Percentiles rank a stretch among this genome's conserved stretches.
phyloP scores from a whole-genome alignment of 768 basidiomycete genomes.

The Termitomyces sp. region DNA sequence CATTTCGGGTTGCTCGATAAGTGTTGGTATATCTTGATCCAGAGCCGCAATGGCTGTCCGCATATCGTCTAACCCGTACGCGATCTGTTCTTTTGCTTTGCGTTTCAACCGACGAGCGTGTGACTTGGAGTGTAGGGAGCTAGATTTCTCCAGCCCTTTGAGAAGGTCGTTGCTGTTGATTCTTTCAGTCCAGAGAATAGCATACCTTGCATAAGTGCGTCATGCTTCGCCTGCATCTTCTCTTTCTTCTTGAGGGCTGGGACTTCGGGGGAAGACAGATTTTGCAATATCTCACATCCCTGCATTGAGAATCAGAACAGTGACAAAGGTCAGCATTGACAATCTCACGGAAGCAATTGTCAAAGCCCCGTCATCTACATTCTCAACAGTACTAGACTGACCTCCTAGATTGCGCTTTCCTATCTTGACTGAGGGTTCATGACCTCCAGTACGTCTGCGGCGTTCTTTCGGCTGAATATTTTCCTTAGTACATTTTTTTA shows the following conservation, averaged over 20 bases:
- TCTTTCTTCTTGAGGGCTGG: constrained; percentile 53
- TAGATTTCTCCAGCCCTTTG: constrained; percentile 44
- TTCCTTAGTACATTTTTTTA: neutral
- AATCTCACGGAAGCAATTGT: constrained; percentile 36
- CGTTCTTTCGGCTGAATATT: constrained; percentile 33
- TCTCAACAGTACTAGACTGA: constrained; percentile 43
- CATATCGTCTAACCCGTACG: constrained; percentile 44
- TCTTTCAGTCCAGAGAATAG: neutral
- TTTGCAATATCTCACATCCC: constrained; percentile 40
- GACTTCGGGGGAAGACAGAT: constrained; percentile 23
- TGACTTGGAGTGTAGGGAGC: constrained; percentile 63
- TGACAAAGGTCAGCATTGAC: neutral
- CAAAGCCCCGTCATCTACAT: constrained; percentile 39
- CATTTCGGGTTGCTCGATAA: constrained; percentile 11
- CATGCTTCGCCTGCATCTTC: constrained; percentile 59
- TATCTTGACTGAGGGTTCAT: constrained; percentile 48
- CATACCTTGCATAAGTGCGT: constrained; percentile 65
- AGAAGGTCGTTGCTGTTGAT: neutral
- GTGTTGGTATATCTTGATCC: constrained; percentile 27
- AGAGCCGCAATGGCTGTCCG: constrained; percentile 51
- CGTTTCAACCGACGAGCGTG: constrained; percentile 68
- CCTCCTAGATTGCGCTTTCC: constrained; percentile 44
- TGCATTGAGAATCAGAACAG: constrained; percentile 16
- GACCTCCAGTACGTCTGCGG: constrained; percentile 38
- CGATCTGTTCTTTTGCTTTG: constrained; percentile 58